These are phyloP conservation scores for Fonsecaea pugnacius DNA, from an alignment of 2,329 filamentous ascomycete species.

Conservation along the genomic window DNA sequence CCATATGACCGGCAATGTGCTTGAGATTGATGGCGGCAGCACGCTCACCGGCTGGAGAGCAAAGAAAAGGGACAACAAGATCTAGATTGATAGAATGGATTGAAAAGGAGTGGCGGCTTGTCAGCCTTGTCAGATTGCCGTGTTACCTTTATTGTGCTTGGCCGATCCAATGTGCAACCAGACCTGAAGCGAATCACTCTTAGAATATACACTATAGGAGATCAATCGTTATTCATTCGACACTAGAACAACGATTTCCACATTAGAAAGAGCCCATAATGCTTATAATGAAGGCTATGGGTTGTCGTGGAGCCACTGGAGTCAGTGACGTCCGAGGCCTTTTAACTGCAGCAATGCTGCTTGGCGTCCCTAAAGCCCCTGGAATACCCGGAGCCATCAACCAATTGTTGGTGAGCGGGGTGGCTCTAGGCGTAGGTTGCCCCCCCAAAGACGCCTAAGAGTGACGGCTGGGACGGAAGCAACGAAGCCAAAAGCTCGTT, in stretches of 20 bases:
- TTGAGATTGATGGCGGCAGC: slow-evolving; percentile 55
- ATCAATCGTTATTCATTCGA: background rate
- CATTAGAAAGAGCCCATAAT: background rate
- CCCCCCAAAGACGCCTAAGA: slow-evolving; percentile 5
- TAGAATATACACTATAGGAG: background rate
- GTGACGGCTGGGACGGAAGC: slow-evolving; percentile 15
- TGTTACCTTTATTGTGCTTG: background rate
- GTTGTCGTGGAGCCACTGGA: background rate
- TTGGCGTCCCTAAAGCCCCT: slow-evolving; percentile 3
- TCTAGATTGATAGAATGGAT: slow-evolving; percentile 18
- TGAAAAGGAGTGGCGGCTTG: background rate
- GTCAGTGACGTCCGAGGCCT: background rate
- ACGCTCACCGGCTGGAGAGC: slow-evolving; percentile 50
- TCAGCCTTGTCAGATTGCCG: background rate
- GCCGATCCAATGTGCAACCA: background rate
- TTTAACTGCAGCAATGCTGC: slow-evolving; percentile 14
- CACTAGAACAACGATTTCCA: background rate
- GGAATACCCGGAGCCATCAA: background rate
- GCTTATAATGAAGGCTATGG: background rate
- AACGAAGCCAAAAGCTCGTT: background rate
- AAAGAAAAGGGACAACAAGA: slow-evolving; percentile 38
- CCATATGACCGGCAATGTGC: slow-evolving; percentile 52
- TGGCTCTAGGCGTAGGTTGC: background rate
- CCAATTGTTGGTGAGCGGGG: slow-evolving; percentile 12
- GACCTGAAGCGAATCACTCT: background rate